phyloP scores from a whole-genome alignment of 805 yeast genomes.

The Kodamaea fukazawae region DNA sequence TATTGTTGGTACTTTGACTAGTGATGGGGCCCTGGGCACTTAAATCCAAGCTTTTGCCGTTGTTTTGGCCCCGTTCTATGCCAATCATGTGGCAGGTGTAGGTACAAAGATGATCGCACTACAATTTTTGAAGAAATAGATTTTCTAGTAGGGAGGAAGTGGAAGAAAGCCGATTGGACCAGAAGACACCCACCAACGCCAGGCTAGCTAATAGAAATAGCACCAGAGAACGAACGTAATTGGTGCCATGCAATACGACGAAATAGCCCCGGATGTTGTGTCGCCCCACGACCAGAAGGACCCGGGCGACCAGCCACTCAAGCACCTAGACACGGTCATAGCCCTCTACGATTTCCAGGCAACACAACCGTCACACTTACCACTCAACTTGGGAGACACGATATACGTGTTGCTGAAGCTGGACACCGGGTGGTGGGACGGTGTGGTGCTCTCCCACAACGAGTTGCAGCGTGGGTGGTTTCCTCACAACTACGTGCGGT shows the following conservation, averaged over 20 bases:
- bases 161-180: too few relatives aligned
- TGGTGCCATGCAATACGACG: slow-evolving; percentile 18
- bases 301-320: slow-evolving; percentile 23
- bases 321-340: slow-evolving; percentile 55
- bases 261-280: slow-evolving; percentile 41
- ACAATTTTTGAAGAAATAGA: too few relatives aligned
- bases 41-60: too few relatives aligned
- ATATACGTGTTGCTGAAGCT: slow-evolving; percentile 65
- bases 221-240: too few relatives aligned
- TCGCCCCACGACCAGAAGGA: slow-evolving; percentile 25
- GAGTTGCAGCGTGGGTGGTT: slow-evolving; percentile 76
- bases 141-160: too few relatives aligned
- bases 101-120: too few relatives aligned
- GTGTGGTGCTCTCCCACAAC: slow-evolving; percentile 43
- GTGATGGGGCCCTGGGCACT: too few relatives aligned
- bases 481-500: slow-evolving; percentile 61
- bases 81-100: too few relatives aligned
- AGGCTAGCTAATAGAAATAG: too few relatives aligned
- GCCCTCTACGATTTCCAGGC: slow-evolving; percentile 57
- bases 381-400: slow-evolving; percentile 62
- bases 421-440: slow-evolving; percentile 87
- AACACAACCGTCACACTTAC: slow-evolving; percentile 50
- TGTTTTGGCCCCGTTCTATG: too few relatives aligned
- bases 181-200: too few relatives aligned
- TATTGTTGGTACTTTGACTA: too few relatives aligned